Evolutionary conservation across 228 moss, liverwort and hornwort species (phyloP).

Genomic region (Sphagnum fallax): DNA sequence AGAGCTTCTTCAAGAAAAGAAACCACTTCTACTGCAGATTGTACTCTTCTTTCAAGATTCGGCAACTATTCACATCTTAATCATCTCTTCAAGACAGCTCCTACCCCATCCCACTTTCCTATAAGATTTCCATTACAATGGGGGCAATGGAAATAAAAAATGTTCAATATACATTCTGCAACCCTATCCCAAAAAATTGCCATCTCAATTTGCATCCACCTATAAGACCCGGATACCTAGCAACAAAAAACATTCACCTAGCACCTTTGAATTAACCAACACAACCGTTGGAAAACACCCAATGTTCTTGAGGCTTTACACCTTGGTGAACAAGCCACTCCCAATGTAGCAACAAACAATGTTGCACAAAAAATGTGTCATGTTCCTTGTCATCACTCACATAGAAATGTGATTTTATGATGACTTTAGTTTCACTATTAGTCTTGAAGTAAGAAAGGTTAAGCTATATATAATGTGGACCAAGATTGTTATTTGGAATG

Average conservation of each 20-base stretch:
- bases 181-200: not conserved
- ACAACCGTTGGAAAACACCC: not conserved
- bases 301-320: not conserved
- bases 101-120: no score
- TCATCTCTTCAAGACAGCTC: not conserved
- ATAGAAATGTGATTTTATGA: no score
- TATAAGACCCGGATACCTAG: no score
- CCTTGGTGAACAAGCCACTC: not conserved
- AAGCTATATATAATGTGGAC: not conserved
- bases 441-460: not conserved
- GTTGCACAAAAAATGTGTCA: not conserved
- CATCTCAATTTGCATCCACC: no score
- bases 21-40: not conserved
- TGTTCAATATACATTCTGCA: no score
- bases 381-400: not conserved
- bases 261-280: not conserved
- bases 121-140: no score
- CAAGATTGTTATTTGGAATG: no score
- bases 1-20: no score
- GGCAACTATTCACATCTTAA: not conserved
- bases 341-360: not conserved
- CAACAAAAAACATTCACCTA: not conserved
- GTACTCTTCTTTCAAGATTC: not conserved
- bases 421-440: not conserved
- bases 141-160: no score